Evolutionary conservation across 78 protist genomes (phyloP).

Genomic region (slime mould (Dictyostelium discoideum)): dicty_2.7 NC_007090.3:3877501-3878000

Average conservation of each 20-base stretch:
- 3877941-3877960: constrained; percentile 57
- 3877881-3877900: constrained; percentile 51
- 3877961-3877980: constrained; percentile 67
- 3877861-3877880: constrained; percentile 54
- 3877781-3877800: constrained; percentile 38
- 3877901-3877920: constrained; percentile 51
- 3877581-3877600: constrained; percentile 65
- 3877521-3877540: constrained; percentile 43
- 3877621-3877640: constrained; percentile 7
- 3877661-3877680: constrained; percentile 63
- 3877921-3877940: constrained; percentile 19
- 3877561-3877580: constrained; percentile 59
- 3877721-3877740: constrained; percentile 42
- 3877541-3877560: constrained; percentile 70
- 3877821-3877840: constrained; percentile 9
- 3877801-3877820: constrained; percentile 69
- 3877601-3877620: constrained; percentile 71
- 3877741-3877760: constrained; percentile 40
- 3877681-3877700: constrained; percentile 49
- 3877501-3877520: background rate
- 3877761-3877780: constrained; percentile 29
- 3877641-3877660: too few relatives aligned
- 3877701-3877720: constrained; percentile 35
- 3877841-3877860: constrained; percentile 53
- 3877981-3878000: constrained; percentile 23